Evolutionary conservation across 2,329 filamentous ascomycete genomes (phyloP).

Genomic region (Ceratocystiopsis brevicomis): DNA sequence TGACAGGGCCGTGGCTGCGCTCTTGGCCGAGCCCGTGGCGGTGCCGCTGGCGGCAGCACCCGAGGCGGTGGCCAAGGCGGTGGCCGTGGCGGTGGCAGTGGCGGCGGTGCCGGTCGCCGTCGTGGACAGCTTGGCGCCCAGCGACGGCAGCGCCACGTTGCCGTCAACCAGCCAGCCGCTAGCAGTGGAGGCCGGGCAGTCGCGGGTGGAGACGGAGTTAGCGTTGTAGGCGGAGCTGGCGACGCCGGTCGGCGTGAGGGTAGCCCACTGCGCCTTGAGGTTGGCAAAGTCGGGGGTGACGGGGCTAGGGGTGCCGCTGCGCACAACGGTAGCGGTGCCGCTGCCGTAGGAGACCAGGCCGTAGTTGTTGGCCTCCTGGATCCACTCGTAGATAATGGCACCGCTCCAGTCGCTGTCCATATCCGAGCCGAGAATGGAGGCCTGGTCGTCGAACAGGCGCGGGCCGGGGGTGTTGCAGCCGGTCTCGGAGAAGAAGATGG

Average conservation of each 20-base stretch:
- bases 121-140: slow-evolving; percentile 33
- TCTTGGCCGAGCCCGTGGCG: slow-evolving; percentile 11
- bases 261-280: slow-evolving; percentile 58
- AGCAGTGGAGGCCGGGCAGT: slow-evolving; percentile 51
- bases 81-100: background rate
- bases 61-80: slow-evolving; percentile 15
- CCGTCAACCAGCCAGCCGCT: slow-evolving; percentile 57
- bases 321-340: slow-evolving; percentile 38
- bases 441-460: slow-evolving; percentile 51
- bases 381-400: slow-evolving; percentile 79
- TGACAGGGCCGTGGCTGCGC: slow-evolving; percentile 11
- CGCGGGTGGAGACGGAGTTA: slow-evolving; percentile 38
- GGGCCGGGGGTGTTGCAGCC: slow-evolving; percentile 54
- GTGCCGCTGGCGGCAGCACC: slow-evolving; percentile 5
- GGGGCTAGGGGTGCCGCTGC: slow-evolving; percentile 55
- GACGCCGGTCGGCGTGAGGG: slow-evolving; percentile 49
- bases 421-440: slow-evolving; percentile 52
- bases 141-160: slow-evolving; percentile 46
- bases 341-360: slow-evolving; percentile 61
- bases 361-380: slow-evolving; percentile 67
- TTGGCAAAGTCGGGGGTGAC: slow-evolving; percentile 61
- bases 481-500: slow-evolving; percentile 79
- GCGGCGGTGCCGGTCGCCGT: slow-evolving; percentile 4
- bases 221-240: slow-evolving; percentile 45
- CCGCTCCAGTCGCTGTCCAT: slow-evolving; percentile 59